phyloP scores from a whole-genome alignment of 306 rosid species.

The Pterocarpus macrocarpus region DNA sequence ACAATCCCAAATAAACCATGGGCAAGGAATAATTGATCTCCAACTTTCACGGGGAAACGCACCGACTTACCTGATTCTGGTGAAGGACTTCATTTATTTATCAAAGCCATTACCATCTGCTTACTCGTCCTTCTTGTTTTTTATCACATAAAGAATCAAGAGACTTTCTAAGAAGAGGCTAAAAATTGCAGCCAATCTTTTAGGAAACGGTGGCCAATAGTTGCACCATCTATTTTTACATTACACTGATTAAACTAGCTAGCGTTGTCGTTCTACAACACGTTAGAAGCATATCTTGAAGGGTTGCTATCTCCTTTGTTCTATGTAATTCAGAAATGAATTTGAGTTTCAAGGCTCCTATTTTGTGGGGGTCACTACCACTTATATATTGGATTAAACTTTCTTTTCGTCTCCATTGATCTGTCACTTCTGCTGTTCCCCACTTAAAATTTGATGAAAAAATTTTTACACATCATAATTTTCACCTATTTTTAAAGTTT shows the following conservation, averaged over 20 bases:
- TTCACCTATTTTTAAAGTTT: too few species aligned
- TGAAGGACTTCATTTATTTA: constrained; percentile 32
- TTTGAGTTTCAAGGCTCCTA: too few species aligned
- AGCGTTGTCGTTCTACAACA: constrained; percentile 21
- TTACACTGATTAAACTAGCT: constrained; percentile 18
- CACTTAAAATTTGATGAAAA: too few species aligned
- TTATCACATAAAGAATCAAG: constrained; percentile 5
- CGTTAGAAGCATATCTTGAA: constrained; percentile 30
- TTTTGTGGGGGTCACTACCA: too few species aligned
- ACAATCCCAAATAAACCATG: constrained; percentile 35
- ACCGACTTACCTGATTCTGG: constrained; percentile 7
- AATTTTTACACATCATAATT: too few species aligned
- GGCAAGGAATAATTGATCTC: constrained; percentile 46
- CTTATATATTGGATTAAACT: too few species aligned
- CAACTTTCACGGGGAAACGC: constrained; percentile 55
- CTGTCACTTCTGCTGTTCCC: too few species aligned
- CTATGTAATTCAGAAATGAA: too few species aligned
- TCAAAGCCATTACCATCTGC: constrained; percentile 44
- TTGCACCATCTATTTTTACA: background rate
- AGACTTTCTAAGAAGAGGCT: constrained; percentile 29
- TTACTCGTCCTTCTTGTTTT: constrained; percentile 51
- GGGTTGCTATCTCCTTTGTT: constrained; percentile 41
- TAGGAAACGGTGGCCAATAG: constrained; percentile 48
- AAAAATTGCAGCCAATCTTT: constrained; percentile 48
- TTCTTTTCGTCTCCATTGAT: too few species aligned